Base-by-base conservation (phyloP, 2,329 filamentous ascomycete species). In the Aspergillus melleus region DNA sequence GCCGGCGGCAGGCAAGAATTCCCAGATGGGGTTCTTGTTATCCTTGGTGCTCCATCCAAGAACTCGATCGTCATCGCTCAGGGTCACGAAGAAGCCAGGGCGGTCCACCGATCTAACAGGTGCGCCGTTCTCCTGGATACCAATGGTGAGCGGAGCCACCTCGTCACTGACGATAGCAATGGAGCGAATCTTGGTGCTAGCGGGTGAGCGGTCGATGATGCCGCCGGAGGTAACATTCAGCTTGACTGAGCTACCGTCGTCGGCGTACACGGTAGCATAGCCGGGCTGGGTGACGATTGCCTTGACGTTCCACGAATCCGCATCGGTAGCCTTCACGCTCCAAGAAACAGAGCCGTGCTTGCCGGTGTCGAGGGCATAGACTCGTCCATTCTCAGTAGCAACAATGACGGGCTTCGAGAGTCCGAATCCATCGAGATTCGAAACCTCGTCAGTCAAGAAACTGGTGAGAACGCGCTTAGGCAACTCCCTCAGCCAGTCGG, bases 381-480 rank as follows among this genome's bases (percentile, higher is more conserved):
- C 78, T 64, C 90, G 88, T 14, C 93, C 93, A 58, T 87, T 88
- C 57, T 86, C 83, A 2, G 93, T 96, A 6, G 89, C 92, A 54
- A 96, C 80, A 59, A 97, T 81, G 6, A 93, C 85, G 32, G 94
- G 80, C 76, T 96, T 96, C 74, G 91, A 89, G 76, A 97, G 94
- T 4, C 94, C 94, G 74, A 98, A 98, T 44, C 83, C 86, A 51
- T 75, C 71, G 19, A 79, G 63, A 16, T 81, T 78, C 9, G 84
- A 81, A 0, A 84, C 84, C 32, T 87, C 86, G 26, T 77, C 77
- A 6, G 77, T 67, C 9, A 88, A 71, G 16, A 91, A 80, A 64
- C 86, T 88, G 61, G 84, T 84, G 2, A 92, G 69, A 14, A 97
- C 77, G 24, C 88, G 86, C 49, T 82, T 77, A 4, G 92, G 92